A percentile compares a stretch with the other conserved stretches of the same genome.
Conservation (phyloP, 306 rosid species). For the Parietaria judaica region DNA sequence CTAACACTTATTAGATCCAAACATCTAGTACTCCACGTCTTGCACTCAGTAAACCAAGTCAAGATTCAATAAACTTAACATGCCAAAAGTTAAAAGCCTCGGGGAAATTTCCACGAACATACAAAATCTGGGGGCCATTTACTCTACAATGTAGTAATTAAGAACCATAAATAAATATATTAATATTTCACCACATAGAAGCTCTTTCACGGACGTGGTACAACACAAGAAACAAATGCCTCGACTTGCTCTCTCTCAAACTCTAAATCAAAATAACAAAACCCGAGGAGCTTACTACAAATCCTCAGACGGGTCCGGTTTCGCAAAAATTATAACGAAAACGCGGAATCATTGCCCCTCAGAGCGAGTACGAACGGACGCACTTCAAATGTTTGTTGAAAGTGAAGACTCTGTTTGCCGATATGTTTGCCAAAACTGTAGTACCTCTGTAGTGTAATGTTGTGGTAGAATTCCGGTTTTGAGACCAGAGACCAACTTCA, state of each 20-base stretch:
- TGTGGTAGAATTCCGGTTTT: conserved; percentile 28
- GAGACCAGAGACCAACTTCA: conserved; percentile 68
- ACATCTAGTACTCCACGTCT: too few species aligned
- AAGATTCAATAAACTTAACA: too few species aligned
- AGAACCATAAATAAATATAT: too few species aligned
- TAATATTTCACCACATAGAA: too few species aligned
- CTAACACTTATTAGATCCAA: too few species aligned
- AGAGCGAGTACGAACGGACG: conserved; percentile 23
- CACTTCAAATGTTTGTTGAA: conserved; percentile 47
- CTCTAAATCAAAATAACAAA: not conserved
- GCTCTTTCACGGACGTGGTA: too few species aligned
- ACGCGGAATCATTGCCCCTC: not conserved
- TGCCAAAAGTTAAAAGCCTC: too few species aligned
- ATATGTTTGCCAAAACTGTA: conserved; percentile 27
- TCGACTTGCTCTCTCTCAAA: not conserved
- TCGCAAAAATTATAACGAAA: not conserved
- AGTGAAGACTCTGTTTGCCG: conserved; percentile 43
- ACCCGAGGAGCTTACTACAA: not conserved
- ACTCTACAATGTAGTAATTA: too few species aligned
- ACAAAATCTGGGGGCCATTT: too few species aligned
- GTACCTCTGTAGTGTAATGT: conserved; percentile 52
- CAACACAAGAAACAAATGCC: too few species aligned
- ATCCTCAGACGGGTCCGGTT: not conserved
- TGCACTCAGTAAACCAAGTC: too few species aligned
- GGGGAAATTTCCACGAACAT: too few species aligned